Evolutionary conservation across 306 rosid genomes (phyloP).

Genomic region (Quercus berberidifolia): DNA sequence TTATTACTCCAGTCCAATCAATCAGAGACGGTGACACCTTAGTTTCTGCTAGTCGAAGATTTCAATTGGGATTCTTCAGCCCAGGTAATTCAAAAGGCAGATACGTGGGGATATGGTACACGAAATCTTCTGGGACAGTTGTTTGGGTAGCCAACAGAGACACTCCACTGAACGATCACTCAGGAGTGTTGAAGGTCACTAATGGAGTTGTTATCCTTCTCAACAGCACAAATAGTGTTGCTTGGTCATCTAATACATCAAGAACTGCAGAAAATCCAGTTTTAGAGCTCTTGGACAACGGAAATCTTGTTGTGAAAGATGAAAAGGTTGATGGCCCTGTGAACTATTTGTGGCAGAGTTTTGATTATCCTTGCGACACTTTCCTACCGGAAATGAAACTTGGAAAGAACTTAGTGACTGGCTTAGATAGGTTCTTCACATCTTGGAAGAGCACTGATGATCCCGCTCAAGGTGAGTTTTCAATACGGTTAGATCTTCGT

Average conservation of each 20-base stretch:
- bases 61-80: conserved; percentile 58
- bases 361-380: conserved; percentile 52
- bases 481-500: background rate
- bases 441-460: conserved; percentile 45
- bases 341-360: conserved; percentile 38
- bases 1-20: conserved; percentile 20
- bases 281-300: conserved; percentile 26
- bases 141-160: conserved; percentile 63
- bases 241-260: conserved; percentile 12
- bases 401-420: conserved; percentile 33
- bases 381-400: conserved; percentile 43
- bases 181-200: conserved; percentile 22
- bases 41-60: conserved; percentile 34
- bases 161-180: conserved; percentile 30
- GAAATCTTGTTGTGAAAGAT: conserved; percentile 37
- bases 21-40: conserved; percentile 32
- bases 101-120: conserved; percentile 59
- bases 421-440: conserved; percentile 14
- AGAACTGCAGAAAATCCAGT: conserved; percentile 8
- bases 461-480: conserved; percentile 34
- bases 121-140: conserved; percentile 19
- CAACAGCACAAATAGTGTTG: background rate
- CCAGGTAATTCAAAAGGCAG: conserved; percentile 37
- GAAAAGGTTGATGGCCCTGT: background rate
- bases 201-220: conserved; percentile 36